Conservation (phyloP, 331 rosid genomes). For the Prunus yedoensis region DNA sequence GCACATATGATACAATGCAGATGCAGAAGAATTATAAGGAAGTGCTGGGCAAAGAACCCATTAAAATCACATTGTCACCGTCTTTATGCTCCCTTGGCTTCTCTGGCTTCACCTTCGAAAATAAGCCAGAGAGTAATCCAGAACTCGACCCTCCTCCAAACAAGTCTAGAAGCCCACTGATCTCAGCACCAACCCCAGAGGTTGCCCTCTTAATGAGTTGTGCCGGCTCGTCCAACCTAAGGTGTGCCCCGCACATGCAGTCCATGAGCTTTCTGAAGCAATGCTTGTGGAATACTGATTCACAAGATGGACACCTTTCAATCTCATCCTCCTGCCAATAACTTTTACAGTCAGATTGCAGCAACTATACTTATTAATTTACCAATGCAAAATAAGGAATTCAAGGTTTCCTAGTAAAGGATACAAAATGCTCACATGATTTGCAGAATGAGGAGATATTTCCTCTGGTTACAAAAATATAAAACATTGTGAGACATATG, state of each 20-base stretch:
- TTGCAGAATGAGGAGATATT: background rate
- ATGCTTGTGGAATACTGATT: slow-evolving; percentile 65
- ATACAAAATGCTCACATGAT: background rate
- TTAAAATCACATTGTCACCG: slow-evolving; percentile 59
- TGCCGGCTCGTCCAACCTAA: slow-evolving; percentile 41
- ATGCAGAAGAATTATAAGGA: slow-evolving; percentile 36
- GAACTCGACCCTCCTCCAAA: slow-evolving; percentile 57
- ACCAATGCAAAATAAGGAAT: background rate
- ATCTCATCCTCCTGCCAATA: slow-evolving; percentile 68
- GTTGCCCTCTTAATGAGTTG: slow-evolving; percentile 32
- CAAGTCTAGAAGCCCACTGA: slow-evolving; percentile 44
- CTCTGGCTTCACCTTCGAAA: slow-evolving; percentile 49
- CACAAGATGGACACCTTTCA: slow-evolving; percentile 68
- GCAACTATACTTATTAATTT: background rate
- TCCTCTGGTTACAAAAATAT: background rate
- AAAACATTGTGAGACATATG: background rate
- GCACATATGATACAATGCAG: background rate
- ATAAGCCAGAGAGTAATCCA: slow-evolving; percentile 63
- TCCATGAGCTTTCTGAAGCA: slow-evolving; percentile 65
- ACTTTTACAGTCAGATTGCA: slow-evolving; percentile 13
- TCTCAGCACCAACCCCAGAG: slow-evolving; percentile 37
- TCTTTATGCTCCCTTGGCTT: slow-evolving; percentile 46
- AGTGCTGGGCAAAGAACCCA: slow-evolving; percentile 82
- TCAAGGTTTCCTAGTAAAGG: background rate
- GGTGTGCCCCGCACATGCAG: slow-evolving; percentile 67